Evolutionary conservation across 805 yeast species (phyloP).

Genomic region (Ogataea ganodermae): DNA sequence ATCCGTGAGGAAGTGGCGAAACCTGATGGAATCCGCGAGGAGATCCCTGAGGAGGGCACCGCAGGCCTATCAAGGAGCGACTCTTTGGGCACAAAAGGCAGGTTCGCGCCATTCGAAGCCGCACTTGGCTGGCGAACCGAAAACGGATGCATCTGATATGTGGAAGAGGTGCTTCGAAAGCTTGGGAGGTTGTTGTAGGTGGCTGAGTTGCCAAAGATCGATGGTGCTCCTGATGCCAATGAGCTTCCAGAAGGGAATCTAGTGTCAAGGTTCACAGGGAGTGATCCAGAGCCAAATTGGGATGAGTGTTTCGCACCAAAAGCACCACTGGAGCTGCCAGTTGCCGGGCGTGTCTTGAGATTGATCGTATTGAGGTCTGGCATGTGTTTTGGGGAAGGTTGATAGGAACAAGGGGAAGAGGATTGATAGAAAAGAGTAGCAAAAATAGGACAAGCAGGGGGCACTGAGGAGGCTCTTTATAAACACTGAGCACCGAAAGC

Average conservation of each 20-base stretch:
- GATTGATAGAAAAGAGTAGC: background rate
- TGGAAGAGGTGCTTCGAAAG: slow-evolving; percentile 14
- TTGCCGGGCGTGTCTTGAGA: slow-evolving; percentile 9
- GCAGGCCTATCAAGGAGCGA: slow-evolving; percentile 10
- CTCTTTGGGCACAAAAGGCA: slow-evolving; percentile 25
- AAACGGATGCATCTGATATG: slow-evolving; percentile 10
- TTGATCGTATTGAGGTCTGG: slow-evolving; percentile 14
- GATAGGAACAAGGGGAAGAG: background rate
- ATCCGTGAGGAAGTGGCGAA: slow-evolving; percentile 16
- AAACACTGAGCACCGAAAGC: background rate
- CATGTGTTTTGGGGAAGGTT: slow-evolving; percentile 2
- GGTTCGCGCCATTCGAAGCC: slow-evolving; percentile 10
- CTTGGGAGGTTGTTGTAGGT: slow-evolving; percentile 22
- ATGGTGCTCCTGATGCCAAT: slow-evolving; percentile 10
- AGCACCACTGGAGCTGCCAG: slow-evolving; percentile 3
- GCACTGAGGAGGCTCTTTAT: background rate
- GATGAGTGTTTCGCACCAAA: background rate
- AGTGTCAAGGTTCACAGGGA: slow-evolving; percentile 13
- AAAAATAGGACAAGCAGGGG: background rate
- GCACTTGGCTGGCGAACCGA: slow-evolving; percentile 16
- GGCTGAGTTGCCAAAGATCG: slow-evolving; percentile 12
- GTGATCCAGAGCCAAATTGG: slow-evolving; percentile 4
- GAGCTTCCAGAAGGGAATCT: slow-evolving; percentile 15
- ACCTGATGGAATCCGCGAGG: background rate
- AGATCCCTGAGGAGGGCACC: background rate